phyloP scores from a whole-genome alignment of 805 yeast species.

The Gaillardinia entomophila region DNA sequence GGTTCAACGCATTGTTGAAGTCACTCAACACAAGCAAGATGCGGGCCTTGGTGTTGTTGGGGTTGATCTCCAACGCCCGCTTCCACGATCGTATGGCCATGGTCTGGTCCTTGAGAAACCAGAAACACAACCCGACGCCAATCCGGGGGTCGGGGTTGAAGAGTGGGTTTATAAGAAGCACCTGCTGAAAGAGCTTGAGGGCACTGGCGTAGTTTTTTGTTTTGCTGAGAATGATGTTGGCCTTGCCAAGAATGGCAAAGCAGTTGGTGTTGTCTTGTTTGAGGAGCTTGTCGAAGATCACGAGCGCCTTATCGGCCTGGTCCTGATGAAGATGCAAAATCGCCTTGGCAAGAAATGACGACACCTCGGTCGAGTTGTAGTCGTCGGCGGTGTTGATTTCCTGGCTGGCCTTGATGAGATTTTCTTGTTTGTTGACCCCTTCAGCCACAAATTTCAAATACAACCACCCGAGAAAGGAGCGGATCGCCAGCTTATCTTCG shows the following conservation, averaged over 20 bases:
- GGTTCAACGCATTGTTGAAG: constrained; percentile 56
- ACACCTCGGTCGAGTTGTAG: constrained; percentile 14
- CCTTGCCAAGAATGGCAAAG: constrained; percentile 77
- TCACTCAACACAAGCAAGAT: constrained; percentile 62
- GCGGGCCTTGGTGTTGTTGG: constrained; percentile 53
- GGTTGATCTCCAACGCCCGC: constrained; percentile 64
- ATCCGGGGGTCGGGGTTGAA: constrained; percentile 87
- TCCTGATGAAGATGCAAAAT: constrained; percentile 54
- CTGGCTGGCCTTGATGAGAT: constrained; percentile 17
- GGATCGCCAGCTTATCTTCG: constrained; percentile 47
- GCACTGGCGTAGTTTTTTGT: constrained; percentile 65
- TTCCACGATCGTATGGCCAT: constrained; percentile 83
- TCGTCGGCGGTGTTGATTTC: constrained; percentile 15
- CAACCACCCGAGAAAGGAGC: constrained; percentile 70
- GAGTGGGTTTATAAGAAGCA: constrained; percentile 68
- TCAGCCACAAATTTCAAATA: constrained; percentile 36
- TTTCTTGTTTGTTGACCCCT: constrained; percentile 19
- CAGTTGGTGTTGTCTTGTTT: constrained; percentile 55
- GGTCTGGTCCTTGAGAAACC: constrained; percentile 74
- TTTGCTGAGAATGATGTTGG: constrained; percentile 69
- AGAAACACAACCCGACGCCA: constrained; percentile 91
- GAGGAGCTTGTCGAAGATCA: constrained; percentile 58
- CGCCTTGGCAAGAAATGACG: constrained; percentile 62
- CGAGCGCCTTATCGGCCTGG: constrained; percentile 65
- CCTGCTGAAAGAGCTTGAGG: constrained; percentile 77